A percentile compares a stretch with the other conserved stretches of the same genome.
Conservation (phyloP, 148 eudicot species). For the Rheum nobile region DNA sequence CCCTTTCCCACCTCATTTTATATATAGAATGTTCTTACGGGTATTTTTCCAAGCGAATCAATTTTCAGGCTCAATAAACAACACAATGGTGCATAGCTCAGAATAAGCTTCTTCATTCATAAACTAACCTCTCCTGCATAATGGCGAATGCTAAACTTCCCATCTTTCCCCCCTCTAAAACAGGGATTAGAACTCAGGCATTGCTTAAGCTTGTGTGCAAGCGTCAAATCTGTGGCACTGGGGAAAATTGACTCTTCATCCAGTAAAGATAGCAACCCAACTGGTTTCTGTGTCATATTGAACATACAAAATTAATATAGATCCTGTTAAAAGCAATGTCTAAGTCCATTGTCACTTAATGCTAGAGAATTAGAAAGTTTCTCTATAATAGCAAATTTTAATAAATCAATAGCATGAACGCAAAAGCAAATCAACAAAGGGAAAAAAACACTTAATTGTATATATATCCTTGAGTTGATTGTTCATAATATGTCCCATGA, state of each 20-base stretch:
- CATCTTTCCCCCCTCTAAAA: conserved; percentile 57
- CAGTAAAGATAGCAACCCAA: conserved; percentile 73
- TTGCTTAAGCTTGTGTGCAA: conserved; percentile 79
- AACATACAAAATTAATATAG: background rate
- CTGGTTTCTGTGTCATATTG: conserved; percentile 40
- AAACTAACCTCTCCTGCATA: conserved; percentile 77
- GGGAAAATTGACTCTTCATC: conserved; percentile 84
- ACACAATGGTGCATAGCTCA: background rate
- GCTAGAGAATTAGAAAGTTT: background rate
- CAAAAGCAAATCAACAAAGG: background rate
- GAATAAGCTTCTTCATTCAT: background rate
- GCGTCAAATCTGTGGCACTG: conserved; percentile 64
- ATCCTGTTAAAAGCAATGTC: background rate
- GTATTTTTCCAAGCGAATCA: background rate
- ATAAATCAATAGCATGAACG: background rate
- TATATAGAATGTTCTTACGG: background rate
- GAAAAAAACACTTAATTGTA: background rate
- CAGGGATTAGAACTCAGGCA: conserved; percentile 47
- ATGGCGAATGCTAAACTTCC: conserved; percentile 55
- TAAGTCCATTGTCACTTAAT: background rate
- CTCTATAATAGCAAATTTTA: background rate
- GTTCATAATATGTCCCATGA: background rate
- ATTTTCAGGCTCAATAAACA: background rate
- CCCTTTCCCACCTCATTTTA: background rate
- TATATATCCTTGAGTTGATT: background rate